Evolutionary conservation across 2,329 filamentous ascomycete genomes (phyloP).

Genomic region (Mycosphaerella arachidis): DNA sequence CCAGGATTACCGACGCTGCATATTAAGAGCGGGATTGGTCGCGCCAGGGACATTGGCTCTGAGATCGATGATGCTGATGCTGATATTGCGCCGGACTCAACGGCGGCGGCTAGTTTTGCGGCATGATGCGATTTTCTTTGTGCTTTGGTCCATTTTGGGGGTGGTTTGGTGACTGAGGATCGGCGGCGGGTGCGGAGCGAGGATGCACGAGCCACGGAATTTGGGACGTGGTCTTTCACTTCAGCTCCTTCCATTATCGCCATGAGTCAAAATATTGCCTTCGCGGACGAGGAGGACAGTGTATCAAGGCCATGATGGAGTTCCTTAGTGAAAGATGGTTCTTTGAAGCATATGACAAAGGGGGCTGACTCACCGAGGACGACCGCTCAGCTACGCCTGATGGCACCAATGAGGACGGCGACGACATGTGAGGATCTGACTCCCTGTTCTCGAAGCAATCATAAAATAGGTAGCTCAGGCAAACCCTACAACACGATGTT

Average conservation of each 20-base stretch:
- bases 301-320: neutral
- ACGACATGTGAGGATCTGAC: neutral
- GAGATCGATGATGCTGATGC: neutral
- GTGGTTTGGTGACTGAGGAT: neutral
- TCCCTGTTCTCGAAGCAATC: neutral
- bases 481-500: too few species aligned
- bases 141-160: neutral
- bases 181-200: neutral
- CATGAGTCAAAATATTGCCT: neutral
- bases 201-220: neutral
- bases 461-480: too few species aligned
- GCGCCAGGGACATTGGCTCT: slow-evolving; percentile 16
- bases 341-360: neutral
- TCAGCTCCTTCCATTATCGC: neutral
- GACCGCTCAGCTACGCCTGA: neutral
- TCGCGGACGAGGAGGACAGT: neutral
- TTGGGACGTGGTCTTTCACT: neutral
- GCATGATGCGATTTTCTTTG: neutral
- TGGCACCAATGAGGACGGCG: neutral
- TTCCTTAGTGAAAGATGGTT: neutral
- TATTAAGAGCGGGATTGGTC: slow-evolving; percentile 59
- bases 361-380: neutral
- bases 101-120: neutral
- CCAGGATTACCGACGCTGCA: slow-evolving; percentile 83
- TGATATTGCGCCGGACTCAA: neutral